Conservation (phyloP, 2,329 filamentous ascomycete genomes). For the Claviceps pusilla region DNA sequence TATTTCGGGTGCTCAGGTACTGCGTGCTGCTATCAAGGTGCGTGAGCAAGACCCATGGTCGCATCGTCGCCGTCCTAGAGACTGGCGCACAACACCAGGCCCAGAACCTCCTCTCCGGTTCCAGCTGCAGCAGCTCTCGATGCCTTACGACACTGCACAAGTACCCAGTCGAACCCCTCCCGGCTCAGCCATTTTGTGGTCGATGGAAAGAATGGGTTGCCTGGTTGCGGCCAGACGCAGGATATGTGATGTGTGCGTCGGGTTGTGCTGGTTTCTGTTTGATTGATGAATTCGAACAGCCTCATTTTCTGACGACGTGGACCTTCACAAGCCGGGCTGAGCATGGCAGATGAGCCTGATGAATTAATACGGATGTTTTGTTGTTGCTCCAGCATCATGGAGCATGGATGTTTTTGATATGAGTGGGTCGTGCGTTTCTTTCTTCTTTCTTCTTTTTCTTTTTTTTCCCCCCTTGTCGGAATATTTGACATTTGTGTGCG, state of each 20-base stretch:
- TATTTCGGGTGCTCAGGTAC: not conserved
- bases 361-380: not conserved
- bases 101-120: slow-evolving; percentile 2
- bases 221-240: not conserved
- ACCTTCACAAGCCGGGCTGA: too few relatives aligned
- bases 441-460: not conserved
- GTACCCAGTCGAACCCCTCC: slow-evolving; percentile 5
- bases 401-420: too few relatives aligned
- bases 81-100: not conserved
- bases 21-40: not conserved
- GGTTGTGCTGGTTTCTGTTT: too few relatives aligned
- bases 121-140: slow-evolving; percentile 7
- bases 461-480: not conserved
- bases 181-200: not conserved
- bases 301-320: not conserved
- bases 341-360: not conserved
- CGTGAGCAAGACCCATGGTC: not conserved
- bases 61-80: not conserved
- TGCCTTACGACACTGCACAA: slow-evolving; percentile 5
- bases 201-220: not conserved
- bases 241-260: not conserved
- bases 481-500: not conserved
- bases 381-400: not conserved
- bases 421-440: not conserved
- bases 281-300: not conserved